Evolutionary conservation across 2,329 filamentous ascomycete species (phyloP), one percentile per base, ranked within the genome.

Genomic region (Catunica adiposa): DNA sequence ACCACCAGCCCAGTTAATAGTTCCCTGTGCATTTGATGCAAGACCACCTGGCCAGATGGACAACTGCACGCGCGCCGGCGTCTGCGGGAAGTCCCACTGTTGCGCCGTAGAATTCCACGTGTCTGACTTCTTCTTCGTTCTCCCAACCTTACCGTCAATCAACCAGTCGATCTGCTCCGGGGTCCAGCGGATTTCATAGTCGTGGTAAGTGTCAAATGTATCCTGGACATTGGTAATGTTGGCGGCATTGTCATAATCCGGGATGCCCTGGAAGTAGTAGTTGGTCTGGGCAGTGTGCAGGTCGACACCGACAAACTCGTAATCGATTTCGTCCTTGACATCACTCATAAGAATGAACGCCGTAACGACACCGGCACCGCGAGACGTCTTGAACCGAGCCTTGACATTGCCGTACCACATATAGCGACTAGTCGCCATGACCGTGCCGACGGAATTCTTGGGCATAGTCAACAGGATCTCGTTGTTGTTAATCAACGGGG

Each of bases 311-410:
- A 98, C 78, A 67, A 85, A 97, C 68, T 98, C 92, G 67, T 88
- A 97, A 71, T 98, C 92, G 64, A 98, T 95, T 70, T 98, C 92
- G 65, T 98, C 92, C 76, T 96, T 94, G 65, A 94, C 85, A 64
- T 97, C 90, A 37, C 86, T 89, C 69, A 96, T 80, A 65, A 97
- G 74, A 67, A 98, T 98, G 67, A 98, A 98, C 29, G 89, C 90
- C 1, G 89, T 94, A n/a, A 98, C 85, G 22, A 98, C 92, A 75
- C 92, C 92, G 48, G 75, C 71, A 57, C 89, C 89, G 64, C 86
- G 82, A 61, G 83, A 84, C 0, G 89, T 90, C 75, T 88, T 92
- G 68, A 97, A 74, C 56, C 73, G 85, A 55, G 87, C 88, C 67
- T 84, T 85, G 64, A 95, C 83, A 69, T 86, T 95, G 65, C 92